Conservation (phyloP, 306 rosid genomes). For the Prunus campanulata region DNA sequence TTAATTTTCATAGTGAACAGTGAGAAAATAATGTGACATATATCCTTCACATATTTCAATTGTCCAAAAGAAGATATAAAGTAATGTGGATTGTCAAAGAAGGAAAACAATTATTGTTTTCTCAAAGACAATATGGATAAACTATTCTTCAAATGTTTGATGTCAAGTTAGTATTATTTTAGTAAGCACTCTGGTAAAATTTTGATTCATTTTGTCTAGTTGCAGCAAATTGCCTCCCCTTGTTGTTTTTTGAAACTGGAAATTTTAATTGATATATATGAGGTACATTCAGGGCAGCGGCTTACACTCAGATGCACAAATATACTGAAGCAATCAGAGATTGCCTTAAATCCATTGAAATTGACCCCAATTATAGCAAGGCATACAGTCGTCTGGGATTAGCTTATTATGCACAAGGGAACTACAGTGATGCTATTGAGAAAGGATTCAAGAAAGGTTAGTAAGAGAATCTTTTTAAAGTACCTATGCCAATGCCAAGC, state of each 20-base stretch:
- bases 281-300: conserved; percentile 76
- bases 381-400: conserved; percentile 91
- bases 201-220: not conserved
- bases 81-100: not conserved
- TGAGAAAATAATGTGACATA: not conserved
- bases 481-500: not conserved
- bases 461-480: conserved; percentile 15
- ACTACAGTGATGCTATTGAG: conserved; percentile 70
- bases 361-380: conserved; percentile 87
- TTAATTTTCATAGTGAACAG: not conserved
- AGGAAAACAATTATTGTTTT: not conserved
- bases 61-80: not conserved
- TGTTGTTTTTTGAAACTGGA: conserved; percentile 21
- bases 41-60: no score
- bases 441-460: conserved; percentile 76
- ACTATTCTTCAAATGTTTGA: not conserved
- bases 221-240: conserved; percentile 9
- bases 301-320: conserved; percentile 71
- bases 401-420: conserved; percentile 83
- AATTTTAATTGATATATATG: conserved; percentile 20
- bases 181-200: not conserved
- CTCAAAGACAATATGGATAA: no score
- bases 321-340: conserved; percentile 80
- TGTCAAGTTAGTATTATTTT: not conserved
- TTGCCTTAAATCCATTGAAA: conserved; percentile 69